Base-by-base conservation (phyloP, 345 rosid genomes). In the Angophora floribunda region DNA sequence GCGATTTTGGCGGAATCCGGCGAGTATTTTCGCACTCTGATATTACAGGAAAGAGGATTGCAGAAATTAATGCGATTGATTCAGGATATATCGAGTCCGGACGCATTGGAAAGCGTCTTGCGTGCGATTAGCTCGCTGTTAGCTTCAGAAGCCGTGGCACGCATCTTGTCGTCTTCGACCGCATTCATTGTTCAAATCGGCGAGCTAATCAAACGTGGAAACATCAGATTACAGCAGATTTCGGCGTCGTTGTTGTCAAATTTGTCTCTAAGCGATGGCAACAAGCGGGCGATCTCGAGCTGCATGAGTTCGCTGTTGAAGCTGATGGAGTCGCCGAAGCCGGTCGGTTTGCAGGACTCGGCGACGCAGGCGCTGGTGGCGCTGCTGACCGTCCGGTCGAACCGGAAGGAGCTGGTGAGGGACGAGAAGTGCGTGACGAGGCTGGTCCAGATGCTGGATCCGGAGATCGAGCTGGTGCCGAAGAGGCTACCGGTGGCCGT, bases 401-500 rank as follows among this genome's bases (percentile, higher is more conserved):
- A 94, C 57, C 91, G 94, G 90, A 96, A 94, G 86, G 98, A 95
- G 78, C 80, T 95, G 85, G 93, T 91, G 22, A 91, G 92, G 88
- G 99, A 95, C 24, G 99, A 95, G 92, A 95, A 96, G 91, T 89
- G 95, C 86, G 44, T 95, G 89, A 94, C 91, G 94, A 93, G 96
- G 65, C 89, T 96, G 87, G 94, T 94, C 55, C 93, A 93, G 88
- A 93, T 95, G 98, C 88, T 95, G 91, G 97, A 96, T 92, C 97
- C 95, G 6, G 94, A 88, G 86, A 88, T 94, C 79, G 96, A 95
- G 89, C 52, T 80, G 16, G 93, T 95, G 52, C 85, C 88, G 51
- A 95, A 95, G 94, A 92, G 91, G 91, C 93, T 92, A 14, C 96
- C 99, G 50, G 93, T 95, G 90, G 92, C 92, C 92, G 92, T 95